Base-by-base conservation (phyloP, 495 filamentous ascomycete genomes). In the Glonium stellatum region DNA sequence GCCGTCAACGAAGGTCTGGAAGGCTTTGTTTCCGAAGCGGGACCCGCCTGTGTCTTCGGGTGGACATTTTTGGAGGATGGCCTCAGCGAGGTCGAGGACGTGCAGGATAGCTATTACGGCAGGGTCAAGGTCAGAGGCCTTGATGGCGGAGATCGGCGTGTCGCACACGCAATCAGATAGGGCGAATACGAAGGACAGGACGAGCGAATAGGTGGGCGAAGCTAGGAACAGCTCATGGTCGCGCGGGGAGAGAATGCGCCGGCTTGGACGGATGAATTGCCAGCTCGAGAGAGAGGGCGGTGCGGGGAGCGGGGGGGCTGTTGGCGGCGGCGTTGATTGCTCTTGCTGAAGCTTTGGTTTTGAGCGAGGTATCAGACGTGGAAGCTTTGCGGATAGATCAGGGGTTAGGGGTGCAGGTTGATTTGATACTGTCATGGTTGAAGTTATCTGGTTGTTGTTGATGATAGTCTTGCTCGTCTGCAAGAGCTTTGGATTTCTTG, bases 1-100 rank as follows among this genome's bases (percentile, higher is more conserved):
- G 53, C 83, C 82, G 73, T 95, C 87, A 58, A 96, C 81, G 66
- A 95, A 89, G 61, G 80, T 73, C 57, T 89, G 86, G 75, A 99
- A 99, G 34, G 85, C 79, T 54, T 88, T 89, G 72, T 99, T 99
- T 34, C 93, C 95, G 67, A 99, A 99, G 39, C 93, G 82, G 5
- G 90, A 96, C 25, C 88, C 89, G 42, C 84, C 87, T 64, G 89
- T 85, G 57, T 97, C 90, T 61, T 88, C 78, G 1, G 95, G 85
- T 1, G 95, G 95, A 49, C 85, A 84, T 27, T 79, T 72, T 1
- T 75, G 72, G 5, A 92, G 76, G 9, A 88, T 74, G 2, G 76
- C 70, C 54, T 86, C 82, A 11, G 88, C 80, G 34, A 80, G 76
- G 47, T 86, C 78, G 23, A 99, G 80, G 44, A 96, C 83, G 11